Base-by-base conservation (phyloP, 371 early-diverging fungal genomes). In the Mortierella sp. region DNA sequence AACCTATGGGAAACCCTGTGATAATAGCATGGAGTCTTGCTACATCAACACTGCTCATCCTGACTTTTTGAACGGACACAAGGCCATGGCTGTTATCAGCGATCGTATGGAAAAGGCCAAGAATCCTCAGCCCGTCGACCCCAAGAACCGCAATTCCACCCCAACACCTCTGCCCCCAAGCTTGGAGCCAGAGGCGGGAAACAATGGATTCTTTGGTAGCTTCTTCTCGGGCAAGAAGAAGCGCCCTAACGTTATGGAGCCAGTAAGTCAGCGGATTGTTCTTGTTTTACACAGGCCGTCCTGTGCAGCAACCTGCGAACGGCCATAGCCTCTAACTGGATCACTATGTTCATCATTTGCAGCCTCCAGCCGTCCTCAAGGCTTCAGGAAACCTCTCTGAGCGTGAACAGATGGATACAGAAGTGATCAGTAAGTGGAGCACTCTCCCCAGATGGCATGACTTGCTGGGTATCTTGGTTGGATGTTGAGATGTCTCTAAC, bases 41-140 rank as follows among this genome's bases (percentile, higher is more conserved):
- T 99, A 99, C 81, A 93, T 99, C 82, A 99, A 98, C 86, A 99
- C 99, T 2, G 98, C 90, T 18, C 99, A 99, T 78, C 99, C 99
- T 8, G 99, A 99, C 80, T 99, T 99, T 78, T 84, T 98, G 62
- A 93, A 87, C 60, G 99, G 98, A 53, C 96, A 98, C 85, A 92
- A 91, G 80, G 98, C 98, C 10, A 93, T 96, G 84, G 92, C 96
- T 28, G 88, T 95, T 45, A 95, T 98, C 61, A 90, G 89, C 62
- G 98, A 98, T 24, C 89, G 94, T 31, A 71, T 95, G 52, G 90
- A 85, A 49, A 87, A 87, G 39, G 83, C 88, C 49, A 87, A 84
- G 73, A 81, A 83, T 63, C 65, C 66, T 41, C 82, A 79, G 57
- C 71, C 78, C 14, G 62, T 70, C 58, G 86, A 86, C 58, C 67